phyloP scores from a whole-genome alignment of 1,284 basidiomycete species.

The Cryptococcus sp. region DNA sequence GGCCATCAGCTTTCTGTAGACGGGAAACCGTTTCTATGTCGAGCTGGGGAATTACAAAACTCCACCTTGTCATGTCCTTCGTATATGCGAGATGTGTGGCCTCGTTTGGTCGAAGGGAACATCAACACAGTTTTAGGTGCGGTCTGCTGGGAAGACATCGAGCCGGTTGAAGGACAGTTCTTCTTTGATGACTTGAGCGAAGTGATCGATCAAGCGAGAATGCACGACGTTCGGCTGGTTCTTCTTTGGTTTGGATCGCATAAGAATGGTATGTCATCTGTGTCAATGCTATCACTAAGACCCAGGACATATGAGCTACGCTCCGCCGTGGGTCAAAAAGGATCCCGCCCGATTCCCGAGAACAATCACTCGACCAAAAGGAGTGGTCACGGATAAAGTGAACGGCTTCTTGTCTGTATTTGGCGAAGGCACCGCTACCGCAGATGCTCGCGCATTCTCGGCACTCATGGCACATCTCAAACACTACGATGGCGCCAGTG shows the following conservation, averaged over 20 bases:
- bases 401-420: slow-evolving; percentile 9
- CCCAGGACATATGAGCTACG: slow-evolving; percentile 6
- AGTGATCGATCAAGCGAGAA: slow-evolving; percentile 8
- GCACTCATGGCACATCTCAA: slow-evolving; percentile 9
- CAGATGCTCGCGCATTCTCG: slow-evolving; percentile 11
- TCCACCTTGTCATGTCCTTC: slow-evolving; percentile 10
- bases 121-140: slow-evolving; percentile 11
- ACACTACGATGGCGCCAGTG: slow-evolving; percentile 5
- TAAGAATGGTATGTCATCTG: slow-evolving; percentile 11
- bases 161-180: slow-evolving; percentile 14
- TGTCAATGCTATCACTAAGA: not conserved
- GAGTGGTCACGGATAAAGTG: not conserved
- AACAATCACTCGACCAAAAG: not conserved
- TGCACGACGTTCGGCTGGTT: slow-evolving; percentile 8
- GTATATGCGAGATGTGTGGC: slow-evolving; percentile 8
- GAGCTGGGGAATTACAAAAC: slow-evolving; percentile 12
- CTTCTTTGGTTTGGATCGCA: slow-evolving; percentile 16
- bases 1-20: slow-evolving; percentile 9
- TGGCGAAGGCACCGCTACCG: not conserved
- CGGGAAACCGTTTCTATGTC: slow-evolving; percentile 6
- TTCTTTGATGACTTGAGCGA: slow-evolving; percentile 11
- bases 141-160: slow-evolving; percentile 13
- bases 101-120: slow-evolving; percentile 4
- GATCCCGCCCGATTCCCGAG: slow-evolving; percentile 15
- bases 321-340: slow-evolving; percentile 14